These are phyloP conservation scores for Dothiorella sarmentorum DNA, from an alignment of 2,329 filamentous ascomycete genomes.

Conservation along the genomic window DNA sequence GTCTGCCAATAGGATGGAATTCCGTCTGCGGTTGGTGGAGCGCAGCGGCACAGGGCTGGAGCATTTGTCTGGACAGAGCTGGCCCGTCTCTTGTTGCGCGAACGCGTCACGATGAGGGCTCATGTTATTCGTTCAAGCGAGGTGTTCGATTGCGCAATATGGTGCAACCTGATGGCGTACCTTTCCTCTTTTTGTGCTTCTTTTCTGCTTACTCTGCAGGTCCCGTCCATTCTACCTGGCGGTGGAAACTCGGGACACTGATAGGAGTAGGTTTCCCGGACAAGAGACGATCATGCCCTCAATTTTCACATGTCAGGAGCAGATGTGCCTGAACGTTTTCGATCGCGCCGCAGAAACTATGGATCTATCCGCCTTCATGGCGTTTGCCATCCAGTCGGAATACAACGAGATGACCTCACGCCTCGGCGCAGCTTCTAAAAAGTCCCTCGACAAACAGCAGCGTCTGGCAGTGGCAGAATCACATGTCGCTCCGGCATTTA, in stretches of 20 bases:
- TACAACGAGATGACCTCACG: not conserved
- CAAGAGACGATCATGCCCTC: not conserved
- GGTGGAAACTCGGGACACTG: not conserved
- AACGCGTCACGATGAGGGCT: not conserved
- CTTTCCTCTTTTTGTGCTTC: not conserved
- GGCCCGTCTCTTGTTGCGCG: too few relatives aligned
- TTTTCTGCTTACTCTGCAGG: not conserved
- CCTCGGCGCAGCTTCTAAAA: not conserved
- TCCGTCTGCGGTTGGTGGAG: too few relatives aligned
- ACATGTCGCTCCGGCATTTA: not conserved
- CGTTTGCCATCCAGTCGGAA: not conserved
- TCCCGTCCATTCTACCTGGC: too few relatives aligned
- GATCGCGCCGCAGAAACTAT: not conserved
- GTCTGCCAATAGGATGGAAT: too few relatives aligned
- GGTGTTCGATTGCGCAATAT: too few relatives aligned
- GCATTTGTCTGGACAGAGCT: not conserved
- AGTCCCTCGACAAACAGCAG: not conserved
- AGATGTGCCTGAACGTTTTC: not conserved
- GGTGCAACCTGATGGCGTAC: too few relatives aligned
- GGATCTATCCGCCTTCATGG: constrained; percentile 3
- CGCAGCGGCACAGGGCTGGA: too few relatives aligned
- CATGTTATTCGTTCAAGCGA: too few relatives aligned
- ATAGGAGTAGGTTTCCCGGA: not conserved
- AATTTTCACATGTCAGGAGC: not conserved
- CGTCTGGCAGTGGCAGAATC: not conserved